A percentile compares a stretch with the other conserved stretches of the same genome.
Evolutionary conservation across 2,329 filamentous ascomycete genomes (phyloP).

Genomic region (Alternaria longipes): DNA sequence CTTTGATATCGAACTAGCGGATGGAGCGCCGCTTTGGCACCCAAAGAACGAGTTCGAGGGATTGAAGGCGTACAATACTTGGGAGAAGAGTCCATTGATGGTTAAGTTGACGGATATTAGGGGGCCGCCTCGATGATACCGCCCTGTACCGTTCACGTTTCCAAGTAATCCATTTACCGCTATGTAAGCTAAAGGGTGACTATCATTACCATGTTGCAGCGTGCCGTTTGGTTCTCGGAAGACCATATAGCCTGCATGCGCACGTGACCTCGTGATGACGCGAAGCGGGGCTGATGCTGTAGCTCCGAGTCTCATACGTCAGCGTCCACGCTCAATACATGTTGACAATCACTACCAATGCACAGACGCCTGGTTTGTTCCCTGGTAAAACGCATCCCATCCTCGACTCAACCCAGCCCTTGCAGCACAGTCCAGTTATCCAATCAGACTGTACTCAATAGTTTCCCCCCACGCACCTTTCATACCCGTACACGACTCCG

Average conservation of each 20-base stretch:
- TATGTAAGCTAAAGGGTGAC: neutral
- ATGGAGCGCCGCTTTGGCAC: slow-evolving; percentile 41
- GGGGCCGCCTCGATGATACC: slow-evolving; percentile 22
- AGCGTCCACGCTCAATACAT: slow-evolving; percentile 1
- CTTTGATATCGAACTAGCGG: slow-evolving; percentile 46
- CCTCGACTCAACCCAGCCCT: neutral
- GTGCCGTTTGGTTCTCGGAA: neutral
- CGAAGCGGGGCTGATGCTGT: slow-evolving; percentile 18
- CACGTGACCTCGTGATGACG: slow-evolving; percentile 23
- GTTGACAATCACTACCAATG: slow-evolving; percentile 7
- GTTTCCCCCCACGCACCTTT: slow-evolving; percentile 20
- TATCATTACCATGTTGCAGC: neutral
- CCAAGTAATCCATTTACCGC: neutral
- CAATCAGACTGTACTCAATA: neutral
- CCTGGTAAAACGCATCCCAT: neutral
- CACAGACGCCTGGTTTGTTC: neutral
- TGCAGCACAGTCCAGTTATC: neutral
- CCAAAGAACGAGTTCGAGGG: slow-evolving; percentile 40
- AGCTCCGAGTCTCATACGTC: slow-evolving; percentile 24
- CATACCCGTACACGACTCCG: slow-evolving; percentile 16
- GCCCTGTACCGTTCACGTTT: neutral
- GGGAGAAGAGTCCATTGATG: slow-evolving; percentile 48
- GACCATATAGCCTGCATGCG: too few relatives aligned
- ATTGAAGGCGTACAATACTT: slow-evolving; percentile 44
- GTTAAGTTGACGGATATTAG: slow-evolving; percentile 43